Evolutionary conservation across 345 rosid genomes (phyloP).

Genomic region (Syzygium jambos): DNA sequence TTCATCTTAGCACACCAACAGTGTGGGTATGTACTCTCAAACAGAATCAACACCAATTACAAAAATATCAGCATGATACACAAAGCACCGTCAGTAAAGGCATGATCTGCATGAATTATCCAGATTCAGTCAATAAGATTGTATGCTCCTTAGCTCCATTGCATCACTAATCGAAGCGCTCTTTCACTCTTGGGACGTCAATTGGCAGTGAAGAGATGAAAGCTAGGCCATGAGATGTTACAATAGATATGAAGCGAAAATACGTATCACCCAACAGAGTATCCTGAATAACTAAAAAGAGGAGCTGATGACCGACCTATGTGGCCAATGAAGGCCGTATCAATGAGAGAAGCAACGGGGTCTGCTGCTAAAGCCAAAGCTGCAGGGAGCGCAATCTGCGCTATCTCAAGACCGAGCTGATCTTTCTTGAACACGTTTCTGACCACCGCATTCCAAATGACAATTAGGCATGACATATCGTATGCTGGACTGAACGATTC

Average conservation of each 20-base stretch:
- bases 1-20: neutral
- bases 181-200: neutral
- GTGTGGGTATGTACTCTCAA: neutral
- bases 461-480: neutral
- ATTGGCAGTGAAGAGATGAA: neutral
- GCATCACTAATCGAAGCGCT: neutral
- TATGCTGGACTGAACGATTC: neutral
- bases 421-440: conserved; percentile 57
- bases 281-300: neutral
- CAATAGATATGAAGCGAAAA: neutral
- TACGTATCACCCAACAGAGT: neutral
- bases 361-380: conserved; percentile 90
- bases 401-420: conserved; percentile 75
- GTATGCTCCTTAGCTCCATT: neutral
- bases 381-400: conserved; percentile 77
- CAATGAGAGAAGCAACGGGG: conserved; percentile 86
- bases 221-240: neutral
- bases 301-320: conserved; percentile 32
- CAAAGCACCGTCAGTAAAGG: neutral
- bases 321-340: conserved; percentile 90
- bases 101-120: neutral
- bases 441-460: conserved; percentile 4
- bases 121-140: neutral
- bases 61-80: neutral
- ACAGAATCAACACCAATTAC: neutral